Conservation (phyloP, 2,329 filamentous ascomycete genomes). For the Fusarium sp. region DNA sequence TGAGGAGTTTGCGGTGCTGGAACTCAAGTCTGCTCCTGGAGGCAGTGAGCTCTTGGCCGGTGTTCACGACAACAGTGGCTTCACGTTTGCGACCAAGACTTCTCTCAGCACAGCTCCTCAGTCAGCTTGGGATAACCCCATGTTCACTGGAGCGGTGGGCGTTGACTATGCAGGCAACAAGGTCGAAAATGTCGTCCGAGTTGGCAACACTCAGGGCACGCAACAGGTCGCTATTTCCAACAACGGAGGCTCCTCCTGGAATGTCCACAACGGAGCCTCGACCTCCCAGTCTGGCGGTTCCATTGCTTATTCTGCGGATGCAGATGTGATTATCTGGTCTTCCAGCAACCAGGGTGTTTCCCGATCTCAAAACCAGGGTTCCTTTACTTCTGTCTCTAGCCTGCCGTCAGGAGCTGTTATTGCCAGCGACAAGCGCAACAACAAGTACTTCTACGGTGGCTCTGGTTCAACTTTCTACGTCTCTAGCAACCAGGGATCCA, state of each 20-base stretch:
- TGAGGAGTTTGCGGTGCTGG: constrained; percentile 65
- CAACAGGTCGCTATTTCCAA: constrained; percentile 61
- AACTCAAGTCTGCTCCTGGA: constrained; percentile 61
- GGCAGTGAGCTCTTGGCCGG: constrained; percentile 65
- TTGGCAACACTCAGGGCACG: constrained; percentile 59
- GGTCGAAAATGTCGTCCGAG: constrained; percentile 60
- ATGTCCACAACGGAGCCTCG: constrained; percentile 59
- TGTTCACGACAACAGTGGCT: constrained; percentile 65
- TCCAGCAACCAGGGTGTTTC: constrained; percentile 55
- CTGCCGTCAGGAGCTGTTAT: constrained; percentile 61
- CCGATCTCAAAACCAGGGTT: constrained; percentile 54
- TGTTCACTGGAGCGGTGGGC: constrained; percentile 58
- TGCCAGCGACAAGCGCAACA: constrained; percentile 66
- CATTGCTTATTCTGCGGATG: constrained; percentile 64
- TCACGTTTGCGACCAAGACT: constrained; percentile 56
- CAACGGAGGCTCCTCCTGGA: constrained; percentile 65
- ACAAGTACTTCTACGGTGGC: constrained; percentile 65
- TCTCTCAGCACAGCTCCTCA: constrained; percentile 57
- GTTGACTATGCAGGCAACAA: constrained; percentile 64
- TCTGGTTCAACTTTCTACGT: constrained; percentile 62
- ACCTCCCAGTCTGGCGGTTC: constrained; percentile 57
- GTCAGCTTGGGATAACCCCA: constrained; percentile 60
- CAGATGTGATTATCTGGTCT: constrained; percentile 63
- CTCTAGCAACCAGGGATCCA: constrained; percentile 60
- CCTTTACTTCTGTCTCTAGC: constrained; percentile 59